A percentile compares a stretch with the other conserved stretches of the same genome.
These are phyloP conservation scores for Nicotiana noctiflora DNA, from an alignment of 257 asterid species.

Conservation along the genomic window DNA sequence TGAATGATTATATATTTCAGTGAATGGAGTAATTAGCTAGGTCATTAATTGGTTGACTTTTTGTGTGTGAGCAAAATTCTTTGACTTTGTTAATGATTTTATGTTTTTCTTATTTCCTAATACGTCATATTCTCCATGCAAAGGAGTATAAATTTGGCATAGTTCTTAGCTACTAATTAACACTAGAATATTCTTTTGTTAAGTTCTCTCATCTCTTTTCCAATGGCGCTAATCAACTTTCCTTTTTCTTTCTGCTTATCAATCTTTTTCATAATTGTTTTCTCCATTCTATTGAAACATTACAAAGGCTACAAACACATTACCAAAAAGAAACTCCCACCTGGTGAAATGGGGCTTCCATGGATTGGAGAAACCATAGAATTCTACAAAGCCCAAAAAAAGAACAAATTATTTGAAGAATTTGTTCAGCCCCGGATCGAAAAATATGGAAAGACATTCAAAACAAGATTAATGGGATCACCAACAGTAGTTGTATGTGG, in stretches of 20 bases:
- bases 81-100: conserved; percentile 13
- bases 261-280: conserved; percentile 9
- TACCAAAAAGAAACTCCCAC: conserved; percentile 45
- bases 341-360: conserved; percentile 72
- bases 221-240: conserved; percentile 25
- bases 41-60: conserved; percentile 9
- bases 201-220: not conserved
- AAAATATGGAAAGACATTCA: conserved; percentile 60
- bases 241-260: conserved; percentile 19
- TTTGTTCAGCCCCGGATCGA: conserved; percentile 54
- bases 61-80: not conserved
- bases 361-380: conserved; percentile 81
- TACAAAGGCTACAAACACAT: conserved; percentile 12
- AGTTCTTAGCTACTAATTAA: not conserved
- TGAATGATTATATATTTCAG: not conserved
- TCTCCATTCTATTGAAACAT: conserved; percentile 23
- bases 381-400: conserved; percentile 64
- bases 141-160: conserved; percentile 16
- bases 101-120: not conserved
- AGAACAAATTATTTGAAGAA: conserved; percentile 56
- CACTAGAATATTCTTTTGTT: not conserved
- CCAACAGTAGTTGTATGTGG: conserved; percentile 81
- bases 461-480: conserved; percentile 68
- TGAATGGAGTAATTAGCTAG: not conserved
- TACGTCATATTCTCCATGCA: conserved; percentile 20